Evolutionary conservation across 495 filamentous ascomycete genomes (phyloP).

Genomic region (Lophium mytilinum): DNA sequence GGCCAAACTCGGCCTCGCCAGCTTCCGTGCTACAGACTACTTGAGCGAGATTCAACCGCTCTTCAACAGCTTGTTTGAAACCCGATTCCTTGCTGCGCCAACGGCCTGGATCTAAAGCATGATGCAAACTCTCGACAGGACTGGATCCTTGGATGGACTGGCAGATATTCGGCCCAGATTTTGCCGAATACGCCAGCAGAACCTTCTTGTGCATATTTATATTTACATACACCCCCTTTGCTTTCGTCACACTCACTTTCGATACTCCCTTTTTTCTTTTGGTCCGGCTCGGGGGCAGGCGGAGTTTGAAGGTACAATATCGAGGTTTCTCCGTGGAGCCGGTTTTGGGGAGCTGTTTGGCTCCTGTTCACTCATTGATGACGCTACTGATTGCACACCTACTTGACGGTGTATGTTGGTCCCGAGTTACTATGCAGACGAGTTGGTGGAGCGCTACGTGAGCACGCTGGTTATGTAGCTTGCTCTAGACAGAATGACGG

Average conservation of each 20-base stretch:
- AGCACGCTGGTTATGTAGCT: too few relatives aligned
- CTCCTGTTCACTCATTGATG: too few relatives aligned
- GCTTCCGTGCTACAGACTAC: slow-evolving; percentile 77
- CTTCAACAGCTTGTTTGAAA: slow-evolving; percentile 33
- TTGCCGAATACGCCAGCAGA: background rate
- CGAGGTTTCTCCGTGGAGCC: too few relatives aligned
- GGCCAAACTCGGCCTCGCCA: slow-evolving; percentile 59
- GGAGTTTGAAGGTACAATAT: too few relatives aligned
- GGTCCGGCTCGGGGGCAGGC: too few relatives aligned
- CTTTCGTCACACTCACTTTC: background rate
- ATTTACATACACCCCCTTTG: background rate
- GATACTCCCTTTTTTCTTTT: too few relatives aligned
- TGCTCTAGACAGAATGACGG: too few relatives aligned
- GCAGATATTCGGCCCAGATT: background rate
- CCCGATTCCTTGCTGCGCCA: slow-evolving; percentile 1
- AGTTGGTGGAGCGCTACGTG: too few relatives aligned
- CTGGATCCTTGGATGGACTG: background rate
- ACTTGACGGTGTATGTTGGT: too few relatives aligned
- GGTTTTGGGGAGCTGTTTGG: too few relatives aligned
- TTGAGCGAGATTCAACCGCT: slow-evolving; percentile 68
- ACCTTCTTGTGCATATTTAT: background rate
- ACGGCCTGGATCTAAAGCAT: slow-evolving; percentile 20
- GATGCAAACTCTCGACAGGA: background rate
- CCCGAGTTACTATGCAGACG: too few relatives aligned
- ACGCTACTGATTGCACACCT: too few relatives aligned